phyloP scores from a whole-genome alignment of 345 rosid genomes.

The Salix udensis region DNA sequence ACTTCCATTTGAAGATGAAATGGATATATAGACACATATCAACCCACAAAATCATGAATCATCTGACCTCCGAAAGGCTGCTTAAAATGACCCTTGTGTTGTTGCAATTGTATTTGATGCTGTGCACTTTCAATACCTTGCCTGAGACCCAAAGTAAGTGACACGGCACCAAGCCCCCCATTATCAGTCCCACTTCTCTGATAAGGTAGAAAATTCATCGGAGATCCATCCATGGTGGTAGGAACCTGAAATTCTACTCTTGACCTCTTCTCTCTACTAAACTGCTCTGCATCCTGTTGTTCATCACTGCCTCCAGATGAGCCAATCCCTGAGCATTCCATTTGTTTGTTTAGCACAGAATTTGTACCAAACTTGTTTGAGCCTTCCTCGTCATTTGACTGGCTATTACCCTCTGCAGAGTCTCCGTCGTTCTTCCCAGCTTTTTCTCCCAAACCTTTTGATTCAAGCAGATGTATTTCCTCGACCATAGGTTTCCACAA shows the following conservation, averaged over 20 bases:
- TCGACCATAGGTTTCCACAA: constrained; percentile 73
- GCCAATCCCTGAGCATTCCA: constrained; percentile 20
- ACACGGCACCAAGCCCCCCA: constrained; percentile 46
- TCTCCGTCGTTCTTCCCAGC: constrained; percentile 13
- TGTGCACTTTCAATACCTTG: constrained; percentile 44
- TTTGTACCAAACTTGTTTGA: constrained; percentile 21
- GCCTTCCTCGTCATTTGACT: constrained; percentile 17
- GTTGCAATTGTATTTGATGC: constrained; percentile 29
- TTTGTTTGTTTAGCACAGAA: constrained; percentile 18
- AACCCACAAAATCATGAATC: constrained; percentile 55
- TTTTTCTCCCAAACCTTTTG: constrained; percentile 36
- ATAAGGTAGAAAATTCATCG: constrained; percentile 41
- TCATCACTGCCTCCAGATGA: constrained; percentile 19
- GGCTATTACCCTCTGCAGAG: constrained; percentile 23
- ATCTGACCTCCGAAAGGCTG: constrained; percentile 46
- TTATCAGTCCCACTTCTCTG: constrained; percentile 36
- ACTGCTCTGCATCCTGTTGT: constrained; percentile 16
- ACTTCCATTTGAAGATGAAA: neutral
- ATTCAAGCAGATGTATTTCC: constrained; percentile 60
- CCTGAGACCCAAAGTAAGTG: constrained; percentile 55
- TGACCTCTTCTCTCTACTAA: constrained; percentile 43
- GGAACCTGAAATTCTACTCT: constrained; percentile 36
- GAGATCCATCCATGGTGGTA: constrained; percentile 34
- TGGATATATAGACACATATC: neutral
- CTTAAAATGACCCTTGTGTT: constrained; percentile 29